Percentiles rank a stretch among this genome's conserved stretches.
phyloP scores from a whole-genome alignment of 306 rosid genomes.

The Hippophae tibetana region DNA sequence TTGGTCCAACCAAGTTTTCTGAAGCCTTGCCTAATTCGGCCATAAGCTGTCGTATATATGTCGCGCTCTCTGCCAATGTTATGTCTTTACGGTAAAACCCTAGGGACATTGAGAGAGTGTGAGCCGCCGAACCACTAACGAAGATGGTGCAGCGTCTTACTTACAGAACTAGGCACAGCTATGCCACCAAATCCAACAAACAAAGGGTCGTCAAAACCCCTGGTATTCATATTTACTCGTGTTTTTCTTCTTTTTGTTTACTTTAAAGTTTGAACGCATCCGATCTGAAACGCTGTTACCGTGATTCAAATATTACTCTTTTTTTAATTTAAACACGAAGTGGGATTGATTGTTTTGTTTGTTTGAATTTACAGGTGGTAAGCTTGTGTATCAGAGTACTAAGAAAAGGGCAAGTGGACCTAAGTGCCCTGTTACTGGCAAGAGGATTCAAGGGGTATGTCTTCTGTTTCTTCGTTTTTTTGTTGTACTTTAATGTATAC shows the following conservation, averaged over 20 bases:
- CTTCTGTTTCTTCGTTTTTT: too few species aligned
- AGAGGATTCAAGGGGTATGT: conserved; percentile 64
- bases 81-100: conserved; percentile 24
- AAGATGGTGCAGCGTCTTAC: conserved; percentile 77
- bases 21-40: too few species aligned
- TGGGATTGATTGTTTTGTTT: too few species aligned
- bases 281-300: too few species aligned
- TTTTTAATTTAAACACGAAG: too few species aligned
- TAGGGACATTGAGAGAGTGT: conserved; percentile 5
- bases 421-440: conserved; percentile 73
- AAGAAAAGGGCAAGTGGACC: conserved; percentile 80
- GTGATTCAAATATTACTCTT: too few species aligned
- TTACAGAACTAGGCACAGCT: conserved; percentile 59
- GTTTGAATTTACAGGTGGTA: too few species aligned
- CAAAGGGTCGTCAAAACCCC: conserved; percentile 71
- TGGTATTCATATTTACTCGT: conserved; percentile 19
- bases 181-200: conserved; percentile 68
- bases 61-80: too few species aligned
- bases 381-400: conserved; percentile 37
- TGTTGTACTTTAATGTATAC: too few species aligned
- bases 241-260: not conserved
- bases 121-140: conserved; percentile 1
- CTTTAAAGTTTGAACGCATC: not conserved
- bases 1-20: too few species aligned
- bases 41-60: too few species aligned